These are phyloP conservation scores for Ganoderma boninense DNA, from an alignment of 1,284 basidiomycete genomes.

Conservation along the genomic window DNA sequence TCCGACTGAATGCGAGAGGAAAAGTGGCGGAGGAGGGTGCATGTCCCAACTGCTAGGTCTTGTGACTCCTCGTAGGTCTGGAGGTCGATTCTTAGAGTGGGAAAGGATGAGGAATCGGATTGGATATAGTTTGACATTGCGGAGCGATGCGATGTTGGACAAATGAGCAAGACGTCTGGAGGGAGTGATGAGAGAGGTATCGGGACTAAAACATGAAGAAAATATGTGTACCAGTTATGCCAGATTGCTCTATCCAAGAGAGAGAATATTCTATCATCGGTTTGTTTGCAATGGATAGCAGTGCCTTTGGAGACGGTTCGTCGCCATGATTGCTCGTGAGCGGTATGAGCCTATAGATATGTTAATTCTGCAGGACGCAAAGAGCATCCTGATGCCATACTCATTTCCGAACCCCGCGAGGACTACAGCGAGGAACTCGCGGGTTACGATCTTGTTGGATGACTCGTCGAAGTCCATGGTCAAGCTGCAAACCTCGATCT, in stretches of 20 bases:
- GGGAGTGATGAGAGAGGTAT: constrained; percentile 5
- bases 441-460: constrained; percentile 57
- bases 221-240: constrained; percentile 71
- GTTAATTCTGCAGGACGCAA: background rate
- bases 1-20: constrained; percentile 77
- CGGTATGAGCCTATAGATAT: constrained; percentile 66
- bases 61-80: constrained; percentile 80
- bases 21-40: constrained; percentile 75
- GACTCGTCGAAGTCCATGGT: constrained; percentile 70
- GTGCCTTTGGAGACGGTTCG: constrained; percentile 82
- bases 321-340: constrained; percentile 79
- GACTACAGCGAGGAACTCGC: constrained; percentile 86
- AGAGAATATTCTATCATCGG: constrained; percentile 89
- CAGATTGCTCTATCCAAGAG: constrained; percentile 87
- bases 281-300: constrained; percentile 88
- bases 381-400: constrained; percentile 53
- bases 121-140: constrained; percentile 85
- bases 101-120: constrained; percentile 66
- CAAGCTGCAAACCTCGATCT: constrained; percentile 29
- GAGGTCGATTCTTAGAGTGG: constrained; percentile 73
- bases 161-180: constrained; percentile 86
- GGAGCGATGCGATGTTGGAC: constrained; percentile 77
- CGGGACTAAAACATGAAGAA: constrained; percentile 23
- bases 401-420: constrained; percentile 89
- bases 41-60: constrained; percentile 71